phyloP scores from a whole-genome alignment of 2,329 filamentous ascomycete species.

The Arthrobotrys megalospora region DNA sequence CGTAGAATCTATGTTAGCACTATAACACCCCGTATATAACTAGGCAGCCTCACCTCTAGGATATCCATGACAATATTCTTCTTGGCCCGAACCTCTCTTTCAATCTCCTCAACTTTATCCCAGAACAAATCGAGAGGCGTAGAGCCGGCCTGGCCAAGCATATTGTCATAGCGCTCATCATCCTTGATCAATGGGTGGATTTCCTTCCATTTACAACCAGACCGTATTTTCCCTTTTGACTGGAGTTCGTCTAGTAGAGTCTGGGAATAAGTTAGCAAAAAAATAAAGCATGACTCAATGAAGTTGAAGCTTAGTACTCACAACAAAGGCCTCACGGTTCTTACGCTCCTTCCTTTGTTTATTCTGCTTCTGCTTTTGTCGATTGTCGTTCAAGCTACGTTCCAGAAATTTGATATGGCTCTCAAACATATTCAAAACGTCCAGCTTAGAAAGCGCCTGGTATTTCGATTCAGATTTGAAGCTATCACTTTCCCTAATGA shows the following conservation, averaged over 20 bases:
- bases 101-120: constrained; percentile 94
- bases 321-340: constrained; percentile 83
- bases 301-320: constrained; percentile 39
- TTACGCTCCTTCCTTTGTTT: constrained; percentile 87
- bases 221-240: constrained; percentile 84
- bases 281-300: background rate
- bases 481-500: constrained; percentile 82
- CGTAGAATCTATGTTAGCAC: constrained; percentile 51
- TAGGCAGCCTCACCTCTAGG: constrained; percentile 78
- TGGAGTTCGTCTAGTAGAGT: constrained; percentile 82
- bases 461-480: constrained; percentile 89
- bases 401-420: constrained; percentile 94
- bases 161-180: constrained; percentile 85
- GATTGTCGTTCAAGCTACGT: constrained; percentile 88
- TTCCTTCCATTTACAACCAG: constrained; percentile 90
- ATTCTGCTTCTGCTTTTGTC: constrained; percentile 86
- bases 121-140: constrained; percentile 93
- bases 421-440: constrained; percentile 93
- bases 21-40: constrained; percentile 18
- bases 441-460: constrained; percentile 85
- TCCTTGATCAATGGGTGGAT: constrained; percentile 81
- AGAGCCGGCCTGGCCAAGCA: constrained; percentile 87
- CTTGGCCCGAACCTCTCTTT: constrained; percentile 83
- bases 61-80: constrained; percentile 89
- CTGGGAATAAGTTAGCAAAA: constrained; percentile 41